Conservation (phyloP, 306 rosid species). For the Oxytropis ochrocephala region DNA sequence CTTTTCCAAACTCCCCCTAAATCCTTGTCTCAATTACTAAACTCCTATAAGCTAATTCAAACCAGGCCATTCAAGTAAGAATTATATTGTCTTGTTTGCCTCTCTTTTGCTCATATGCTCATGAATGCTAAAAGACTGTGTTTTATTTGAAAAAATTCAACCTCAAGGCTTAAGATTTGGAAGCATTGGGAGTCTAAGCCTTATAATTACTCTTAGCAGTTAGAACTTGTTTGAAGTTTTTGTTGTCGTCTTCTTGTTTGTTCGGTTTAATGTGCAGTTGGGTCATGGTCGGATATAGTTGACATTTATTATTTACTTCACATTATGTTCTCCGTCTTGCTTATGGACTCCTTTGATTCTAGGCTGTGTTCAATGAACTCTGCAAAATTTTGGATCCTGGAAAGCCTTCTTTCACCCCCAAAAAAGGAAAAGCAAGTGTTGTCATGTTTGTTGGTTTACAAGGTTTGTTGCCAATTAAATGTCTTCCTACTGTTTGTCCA, state of each 20-base stretch:
- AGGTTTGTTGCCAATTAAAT: slow-evolving; percentile 37
- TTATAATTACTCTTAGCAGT: neutral
- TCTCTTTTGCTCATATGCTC: slow-evolving; percentile 4
- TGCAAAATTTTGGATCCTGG: slow-evolving; percentile 93
- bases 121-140: neutral
- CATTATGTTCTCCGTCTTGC: slow-evolving; percentile 2
- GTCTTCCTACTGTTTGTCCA: neutral
- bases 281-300: neutral
- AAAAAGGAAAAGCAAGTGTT: slow-evolving; percentile 73
- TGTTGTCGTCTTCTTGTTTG: neutral
- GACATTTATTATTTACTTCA: slow-evolving; percentile 1
- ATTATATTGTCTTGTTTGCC: neutral
- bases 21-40: neutral
- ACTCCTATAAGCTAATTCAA: neutral
- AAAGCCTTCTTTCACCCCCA: slow-evolving; percentile 75
- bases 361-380: slow-evolving; percentile 83
- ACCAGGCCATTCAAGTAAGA: neutral
- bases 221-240: neutral
- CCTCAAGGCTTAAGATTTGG: neutral
- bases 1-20: neutral
- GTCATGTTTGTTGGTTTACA: slow-evolving; percentile 92
- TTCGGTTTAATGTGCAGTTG: slow-evolving; percentile 1
- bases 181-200: neutral
- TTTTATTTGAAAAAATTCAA: neutral
- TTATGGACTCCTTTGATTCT: slow-evolving; percentile 10